These are phyloP conservation scores for Boletus patriciae DNA, from an alignment of 768 basidiomycete species.

Conservation along the genomic window DNA sequence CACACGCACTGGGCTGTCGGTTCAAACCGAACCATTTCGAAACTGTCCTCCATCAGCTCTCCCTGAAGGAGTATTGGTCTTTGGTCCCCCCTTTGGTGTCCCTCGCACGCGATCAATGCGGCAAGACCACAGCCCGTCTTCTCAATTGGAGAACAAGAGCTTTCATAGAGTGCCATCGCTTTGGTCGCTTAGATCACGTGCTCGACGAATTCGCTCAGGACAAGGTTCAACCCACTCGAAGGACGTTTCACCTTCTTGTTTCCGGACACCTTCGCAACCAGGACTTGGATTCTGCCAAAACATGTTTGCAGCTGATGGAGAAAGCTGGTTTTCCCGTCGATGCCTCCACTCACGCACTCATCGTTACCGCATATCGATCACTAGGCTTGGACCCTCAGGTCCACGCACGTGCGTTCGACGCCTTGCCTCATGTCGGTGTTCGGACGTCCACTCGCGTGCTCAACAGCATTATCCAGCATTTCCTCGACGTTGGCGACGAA, in stretches of 20 bases:
- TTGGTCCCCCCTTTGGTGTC: conserved; percentile 48
- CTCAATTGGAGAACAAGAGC: conserved; percentile 73
- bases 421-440: conserved; percentile 42
- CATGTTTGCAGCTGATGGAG: conserved; percentile 56
- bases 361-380: conserved; percentile 57
- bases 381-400: conserved; percentile 60
- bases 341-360: conserved; percentile 56
- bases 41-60: conserved; percentile 49
- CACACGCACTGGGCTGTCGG: conserved; percentile 48
- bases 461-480: conserved; percentile 67
- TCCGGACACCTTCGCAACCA: conserved; percentile 68
- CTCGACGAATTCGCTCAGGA: conserved; percentile 51
- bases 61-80: conserved; percentile 49
- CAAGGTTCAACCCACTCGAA: conserved; percentile 49
- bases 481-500: conserved; percentile 56
- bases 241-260: conserved; percentile 70
- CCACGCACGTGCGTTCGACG: conserved; percentile 49
- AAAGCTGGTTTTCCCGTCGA: conserved; percentile 53
- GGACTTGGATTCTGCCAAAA: conserved; percentile 56
- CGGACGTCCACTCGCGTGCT: conserved; percentile 52
- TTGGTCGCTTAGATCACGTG: conserved; percentile 43
- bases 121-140: conserved; percentile 51
- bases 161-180: conserved; percentile 53
- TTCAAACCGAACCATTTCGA: conserved; percentile 61
- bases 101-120: conserved; percentile 50